Percentiles rank a stretch among this genome's conserved stretches.
Conservation (phyloP, 148 eudicot genomes). For the Amaranthus cruentus region DNA sequence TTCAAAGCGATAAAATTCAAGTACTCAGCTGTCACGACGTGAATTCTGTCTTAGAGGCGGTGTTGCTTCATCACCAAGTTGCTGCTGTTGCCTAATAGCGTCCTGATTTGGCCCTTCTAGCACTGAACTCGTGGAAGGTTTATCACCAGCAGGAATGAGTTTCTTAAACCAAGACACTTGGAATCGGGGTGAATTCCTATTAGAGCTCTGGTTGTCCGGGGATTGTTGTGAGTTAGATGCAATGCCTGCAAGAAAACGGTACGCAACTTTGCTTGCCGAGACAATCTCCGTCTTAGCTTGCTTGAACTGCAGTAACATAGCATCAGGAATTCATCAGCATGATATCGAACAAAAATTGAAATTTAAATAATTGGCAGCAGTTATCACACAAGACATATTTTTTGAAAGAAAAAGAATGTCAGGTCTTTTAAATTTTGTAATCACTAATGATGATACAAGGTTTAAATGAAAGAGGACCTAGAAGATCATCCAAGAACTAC, state of each 20-base stretch:
- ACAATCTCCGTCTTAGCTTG: constrained; percentile 96
- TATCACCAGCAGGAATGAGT: constrained; percentile 60
- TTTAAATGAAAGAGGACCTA: not conserved
- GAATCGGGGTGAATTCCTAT: constrained; percentile 50
- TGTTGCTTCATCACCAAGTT: constrained; percentile 22
- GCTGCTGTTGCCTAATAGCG: constrained; percentile 32
- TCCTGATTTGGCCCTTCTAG: constrained; percentile 52
- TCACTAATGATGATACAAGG: not conserved
- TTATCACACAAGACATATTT: no score
- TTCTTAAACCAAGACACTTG: constrained; percentile 84
- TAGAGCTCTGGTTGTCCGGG: constrained; percentile 46
- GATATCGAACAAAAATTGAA: not conserved
- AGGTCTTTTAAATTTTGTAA: not conserved
- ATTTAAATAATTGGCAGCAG: no score
- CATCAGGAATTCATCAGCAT: not conserved
- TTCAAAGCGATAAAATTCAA: constrained; percentile 18
- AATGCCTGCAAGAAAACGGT: constrained; percentile 63
- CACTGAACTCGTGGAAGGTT: constrained; percentile 68
- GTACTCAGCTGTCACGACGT: constrained; percentile 30
- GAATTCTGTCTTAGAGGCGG: constrained; percentile 27
- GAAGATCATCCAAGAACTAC: not conserved
- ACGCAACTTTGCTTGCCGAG: constrained; percentile 88
- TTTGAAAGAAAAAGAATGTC: not conserved
- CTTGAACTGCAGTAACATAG: constrained; percentile 49
- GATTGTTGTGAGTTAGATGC: constrained; percentile 44